Evolutionary conservation across 495 filamentous ascomycete species (phyloP).

Genomic region (Aspergillus diversus): DNA sequence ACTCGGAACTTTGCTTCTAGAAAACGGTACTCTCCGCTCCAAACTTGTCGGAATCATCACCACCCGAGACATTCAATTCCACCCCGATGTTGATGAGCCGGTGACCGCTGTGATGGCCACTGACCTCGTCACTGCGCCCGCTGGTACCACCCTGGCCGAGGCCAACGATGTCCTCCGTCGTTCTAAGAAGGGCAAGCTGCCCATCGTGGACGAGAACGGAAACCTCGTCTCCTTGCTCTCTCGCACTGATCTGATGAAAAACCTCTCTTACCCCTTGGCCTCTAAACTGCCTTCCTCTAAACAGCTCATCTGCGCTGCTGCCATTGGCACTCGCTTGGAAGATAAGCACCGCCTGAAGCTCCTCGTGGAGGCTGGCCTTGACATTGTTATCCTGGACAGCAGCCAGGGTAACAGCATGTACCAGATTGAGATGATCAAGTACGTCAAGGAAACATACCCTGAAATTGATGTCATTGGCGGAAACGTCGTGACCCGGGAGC

Average conservation of each 20-base stretch:
- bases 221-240: conserved; percentile 95
- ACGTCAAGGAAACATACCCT: conserved; percentile 84
- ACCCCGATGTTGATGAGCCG: conserved; percentile 65
- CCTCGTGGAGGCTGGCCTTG: conserved; percentile 91
- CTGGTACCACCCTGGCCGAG: conserved; percentile 82
- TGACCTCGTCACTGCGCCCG: conserved; percentile 87
- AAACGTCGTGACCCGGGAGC: conserved; percentile 96
- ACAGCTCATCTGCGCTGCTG: conserved; percentile 93
- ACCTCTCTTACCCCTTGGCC: conserved; percentile 93
- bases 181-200: conserved; percentile 99
- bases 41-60: conserved; percentile 97
- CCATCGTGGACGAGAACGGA: conserved; percentile 83
- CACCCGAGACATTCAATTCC: conserved; percentile 96
- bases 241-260: conserved; percentile 97
- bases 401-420: conserved; percentile 97
- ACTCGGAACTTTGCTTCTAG: conserved; percentile 49
- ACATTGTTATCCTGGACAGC: conserved; percentile 93
- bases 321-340: conserved; percentile 91
- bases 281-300: conserved; percentile 98
- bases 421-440: conserved; percentile 96
- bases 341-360: conserved; percentile 85
- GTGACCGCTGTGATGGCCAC: conserved; percentile 94
- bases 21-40: conserved; percentile 88
- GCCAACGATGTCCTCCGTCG: conserved; percentile 91
- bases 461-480: conserved; percentile 92